phyloP scores from a whole-genome alignment of 352 stramenopile genomes.

The Pythium folliculosum region DNA sequence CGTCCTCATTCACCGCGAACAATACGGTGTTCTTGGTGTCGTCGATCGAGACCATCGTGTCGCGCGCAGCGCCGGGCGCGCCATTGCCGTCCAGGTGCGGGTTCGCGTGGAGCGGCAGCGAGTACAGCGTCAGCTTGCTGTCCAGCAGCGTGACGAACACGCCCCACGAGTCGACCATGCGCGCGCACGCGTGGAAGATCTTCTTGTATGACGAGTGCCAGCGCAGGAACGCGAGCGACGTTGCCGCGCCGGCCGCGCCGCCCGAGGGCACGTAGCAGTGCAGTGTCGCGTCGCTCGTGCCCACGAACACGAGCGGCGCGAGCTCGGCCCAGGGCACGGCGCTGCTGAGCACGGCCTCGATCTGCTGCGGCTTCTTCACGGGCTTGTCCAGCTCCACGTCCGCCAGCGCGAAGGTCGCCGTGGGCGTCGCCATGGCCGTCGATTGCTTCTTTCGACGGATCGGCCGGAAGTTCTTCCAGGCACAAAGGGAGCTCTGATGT shows the following conservation, averaged over 20 bases:
- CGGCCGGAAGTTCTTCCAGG: not conserved
- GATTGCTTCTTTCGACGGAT: conserved; percentile 18
- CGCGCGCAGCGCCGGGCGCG: not conserved
- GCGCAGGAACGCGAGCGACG: conserved; percentile 33
- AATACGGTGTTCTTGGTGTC: conserved; percentile 64
- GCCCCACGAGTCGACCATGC: conserved; percentile 71
- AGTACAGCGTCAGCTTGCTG: conserved; percentile 56
- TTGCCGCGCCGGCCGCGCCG: conserved; percentile 8
- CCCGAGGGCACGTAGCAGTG: conserved; percentile 49
- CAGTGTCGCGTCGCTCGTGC: conserved; percentile 55
- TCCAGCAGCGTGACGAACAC: conserved; percentile 62
- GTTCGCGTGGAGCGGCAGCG: conserved; percentile 63
- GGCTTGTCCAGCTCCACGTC: conserved; percentile 57
- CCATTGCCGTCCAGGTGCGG: conserved; percentile 36
- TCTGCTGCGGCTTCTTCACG: conserved; percentile 56
- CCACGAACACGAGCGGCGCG: conserved; percentile 58
- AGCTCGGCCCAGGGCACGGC: conserved; percentile 34
- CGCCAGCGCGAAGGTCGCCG: conserved; percentile 34
- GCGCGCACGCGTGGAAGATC: conserved; percentile 51
- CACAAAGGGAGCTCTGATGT: not conserved
- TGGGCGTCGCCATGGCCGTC: conserved; percentile 24
- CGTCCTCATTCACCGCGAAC: conserved; percentile 57
- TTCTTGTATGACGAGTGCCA: conserved; percentile 66
- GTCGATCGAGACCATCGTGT: conserved; percentile 44
- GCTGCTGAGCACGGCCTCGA: conserved; percentile 51